These are phyloP conservation scores for Hypoxylon subgilvum DNA, from an alignment of 495 filamentous ascomycete species.

Conservation along the genomic window DNA sequence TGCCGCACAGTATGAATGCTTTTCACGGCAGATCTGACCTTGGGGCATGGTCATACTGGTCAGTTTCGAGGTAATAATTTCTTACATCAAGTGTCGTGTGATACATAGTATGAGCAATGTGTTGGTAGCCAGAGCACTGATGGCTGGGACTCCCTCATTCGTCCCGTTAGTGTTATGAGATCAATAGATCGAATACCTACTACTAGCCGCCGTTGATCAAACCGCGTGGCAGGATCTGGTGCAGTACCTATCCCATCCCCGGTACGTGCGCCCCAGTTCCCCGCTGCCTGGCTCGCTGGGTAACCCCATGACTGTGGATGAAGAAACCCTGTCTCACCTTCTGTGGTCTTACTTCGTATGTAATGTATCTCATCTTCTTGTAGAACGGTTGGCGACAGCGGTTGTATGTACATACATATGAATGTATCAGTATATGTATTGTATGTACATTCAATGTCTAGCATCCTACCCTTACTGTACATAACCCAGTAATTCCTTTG, in stretches of 20 bases:
- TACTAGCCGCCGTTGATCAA: constrained; percentile 40
- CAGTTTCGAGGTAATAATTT: constrained; percentile 16
- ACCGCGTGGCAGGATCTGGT: constrained; percentile 35
- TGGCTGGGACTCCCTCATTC: constrained; percentile 25
- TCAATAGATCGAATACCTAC: constrained; percentile 40
- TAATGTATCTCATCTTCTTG: constrained; percentile 22
- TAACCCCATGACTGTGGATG: constrained; percentile 36
- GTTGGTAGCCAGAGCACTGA: constrained; percentile 10
- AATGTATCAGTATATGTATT: too few species aligned
- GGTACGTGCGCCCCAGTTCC: constrained; percentile 37
- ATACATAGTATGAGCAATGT: constrained; percentile 5
- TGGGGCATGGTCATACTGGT: constrained; percentile 5
- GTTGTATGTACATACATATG: too few species aligned
- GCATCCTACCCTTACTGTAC: constrained; percentile 1
- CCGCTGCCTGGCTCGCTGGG: constrained; percentile 37
- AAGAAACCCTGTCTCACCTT: constrained; percentile 35
- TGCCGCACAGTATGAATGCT: constrained; percentile 15
- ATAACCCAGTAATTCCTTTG: constrained; percentile 3
- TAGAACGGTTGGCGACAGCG: constrained; percentile 13
- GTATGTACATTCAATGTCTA: too few species aligned
- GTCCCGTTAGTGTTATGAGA: constrained; percentile 33
- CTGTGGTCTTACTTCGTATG: constrained; percentile 4
- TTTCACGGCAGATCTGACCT: constrained; percentile 13
- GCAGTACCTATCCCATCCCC: constrained; percentile 28
- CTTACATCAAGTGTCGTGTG: constrained; percentile 7